Percentiles rank a stretch among this genome's conserved stretches.
Evolutionary conservation across 352 stramenopile genomes (phyloP).

Genomic region (Phytophthora sojae): DNA sequence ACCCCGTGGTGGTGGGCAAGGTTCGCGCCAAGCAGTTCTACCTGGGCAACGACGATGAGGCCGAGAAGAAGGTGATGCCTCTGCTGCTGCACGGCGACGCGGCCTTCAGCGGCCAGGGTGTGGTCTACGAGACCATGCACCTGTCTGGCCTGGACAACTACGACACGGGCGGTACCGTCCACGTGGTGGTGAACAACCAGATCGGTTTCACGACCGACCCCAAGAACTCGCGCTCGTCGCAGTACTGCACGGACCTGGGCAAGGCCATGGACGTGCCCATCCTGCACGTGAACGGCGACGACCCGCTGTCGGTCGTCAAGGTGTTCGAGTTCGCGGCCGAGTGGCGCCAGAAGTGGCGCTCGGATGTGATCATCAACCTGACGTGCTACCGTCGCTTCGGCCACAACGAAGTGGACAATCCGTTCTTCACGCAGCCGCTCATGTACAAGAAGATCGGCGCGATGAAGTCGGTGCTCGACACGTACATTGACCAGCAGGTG

Average conservation of each 20-base stretch:
- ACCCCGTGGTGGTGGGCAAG: constrained; percentile 97
- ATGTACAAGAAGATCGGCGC: constrained; percentile 96
- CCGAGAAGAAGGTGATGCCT: constrained; percentile 91
- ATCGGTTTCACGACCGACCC: constrained; percentile 98
- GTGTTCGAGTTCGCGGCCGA: constrained; percentile 92
- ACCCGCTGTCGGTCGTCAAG: constrained; percentile 91
- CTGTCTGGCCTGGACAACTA: constrained; percentile 94
- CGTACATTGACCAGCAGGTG: constrained; percentile 85
- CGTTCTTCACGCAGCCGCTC: constrained; percentile 98
- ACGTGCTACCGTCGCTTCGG: constrained; percentile 98
- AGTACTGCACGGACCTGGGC: constrained; percentile 96
- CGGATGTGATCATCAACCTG: constrained; percentile 98
- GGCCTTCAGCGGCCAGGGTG: constrained; percentile 95
- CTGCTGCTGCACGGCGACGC: constrained; percentile 98
- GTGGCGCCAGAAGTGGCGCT: constrained; percentile 77
- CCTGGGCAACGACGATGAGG: constrained; percentile 89
- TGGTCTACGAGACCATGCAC: constrained; percentile 99
- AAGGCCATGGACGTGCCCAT: constrained; percentile 97
- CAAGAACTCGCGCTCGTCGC: constrained; percentile 93
- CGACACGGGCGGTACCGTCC: constrained; percentile 96
- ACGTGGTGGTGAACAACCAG: constrained; percentile 99
- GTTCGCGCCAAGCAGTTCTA: constrained; percentile 97
- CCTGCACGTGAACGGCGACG: constrained; percentile 95
- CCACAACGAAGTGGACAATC: constrained; percentile 99
- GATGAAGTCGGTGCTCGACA: constrained; percentile 93